Base-by-base conservation (phyloP, 371 early-diverging fungal species). In the Catenaria anguillulae region DNA sequence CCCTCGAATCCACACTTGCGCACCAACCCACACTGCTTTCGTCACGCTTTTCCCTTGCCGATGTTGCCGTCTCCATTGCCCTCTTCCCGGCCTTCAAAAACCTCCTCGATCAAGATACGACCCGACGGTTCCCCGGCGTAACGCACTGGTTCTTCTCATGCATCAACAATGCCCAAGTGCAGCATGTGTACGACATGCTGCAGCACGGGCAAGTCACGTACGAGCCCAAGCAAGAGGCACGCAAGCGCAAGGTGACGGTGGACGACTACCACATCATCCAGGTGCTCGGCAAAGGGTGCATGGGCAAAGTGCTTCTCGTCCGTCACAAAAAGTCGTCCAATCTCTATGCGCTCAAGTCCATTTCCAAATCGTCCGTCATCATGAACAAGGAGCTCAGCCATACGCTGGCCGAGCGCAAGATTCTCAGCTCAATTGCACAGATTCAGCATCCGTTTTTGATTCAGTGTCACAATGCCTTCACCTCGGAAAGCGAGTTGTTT, bases 221-320 rank as follows among this genome's bases (percentile, higher is more conserved):
- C 52, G 52, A 50, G 52, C 52, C 52, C 26, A 24, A 50, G 31
- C 52, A 19, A 8, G 52, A 58, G 43, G 36, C 58, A 13, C 42
- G 58, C 36, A 31, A 36, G 29, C 58, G 43, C 36, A 58, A 58
- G 35, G 33, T 70, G 60, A 65, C 70, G 29, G 60, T 88, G 8
- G 78, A 83, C 21, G 72, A 84, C 62, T 79, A 81, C 58, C 75
- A 84, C 50, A 68, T 85, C 60, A 61, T 85, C 34, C 80, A 76
- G 62, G 85, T 86, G 0, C 66, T 90, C 8, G 88, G 89, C 21
- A 78, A 71, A 66, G 89, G 87, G 0, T 79, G 81, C 60, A 85
- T 87, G 85, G 87, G 87, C 55, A 87, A 88, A 68, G 82, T 82
- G 15, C 64, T 86, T 54, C 69, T 87, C 42, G 82, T 79, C 0